These are phyloP conservation scores for Acorus gramineus DNA, from an alignment of 106 monocot species.

Conservation along the genomic window DNA sequence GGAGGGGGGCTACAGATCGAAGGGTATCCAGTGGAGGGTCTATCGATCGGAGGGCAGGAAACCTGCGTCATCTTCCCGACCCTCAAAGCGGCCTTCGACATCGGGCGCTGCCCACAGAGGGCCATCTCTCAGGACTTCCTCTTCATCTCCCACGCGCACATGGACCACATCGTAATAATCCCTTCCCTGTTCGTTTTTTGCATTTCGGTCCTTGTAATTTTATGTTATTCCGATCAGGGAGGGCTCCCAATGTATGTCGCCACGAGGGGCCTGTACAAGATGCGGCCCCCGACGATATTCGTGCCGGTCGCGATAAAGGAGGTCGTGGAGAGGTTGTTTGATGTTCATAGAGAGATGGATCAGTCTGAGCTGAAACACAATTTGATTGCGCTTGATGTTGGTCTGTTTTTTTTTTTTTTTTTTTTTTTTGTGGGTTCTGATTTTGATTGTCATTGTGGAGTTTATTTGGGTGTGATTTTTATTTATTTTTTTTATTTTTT, in stretches of 20 bases:
- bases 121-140: conserved; percentile 89
- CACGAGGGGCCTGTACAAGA: conserved; percentile 60
- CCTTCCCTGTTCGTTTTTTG: background rate
- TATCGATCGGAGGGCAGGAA: conserved; percentile 90
- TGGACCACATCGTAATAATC: conserved; percentile 88
- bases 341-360: conserved; percentile 79
- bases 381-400: conserved; percentile 57
- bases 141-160: conserved; percentile 90
- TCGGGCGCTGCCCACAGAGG: conserved; percentile 85
- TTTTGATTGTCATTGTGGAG: background rate
- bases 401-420: conserved; percentile 12
- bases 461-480: background rate
- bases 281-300: conserved; percentile 92
- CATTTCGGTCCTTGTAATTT: background rate
- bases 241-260: conserved; percentile 96
- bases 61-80: conserved; percentile 89
- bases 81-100: conserved; percentile 80
- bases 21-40: conserved; percentile 79
- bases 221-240: conserved; percentile 33
- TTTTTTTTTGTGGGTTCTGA: background rate
- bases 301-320: conserved; percentile 61
- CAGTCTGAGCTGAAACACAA: conserved; percentile 75
- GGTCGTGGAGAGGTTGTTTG: conserved; percentile 63
- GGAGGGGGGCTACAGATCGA: conserved; percentile 28
- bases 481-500: conserved; percentile 2